Base-by-base conservation (phyloP, 345 rosid species). In the Punica granatum region DNA sequence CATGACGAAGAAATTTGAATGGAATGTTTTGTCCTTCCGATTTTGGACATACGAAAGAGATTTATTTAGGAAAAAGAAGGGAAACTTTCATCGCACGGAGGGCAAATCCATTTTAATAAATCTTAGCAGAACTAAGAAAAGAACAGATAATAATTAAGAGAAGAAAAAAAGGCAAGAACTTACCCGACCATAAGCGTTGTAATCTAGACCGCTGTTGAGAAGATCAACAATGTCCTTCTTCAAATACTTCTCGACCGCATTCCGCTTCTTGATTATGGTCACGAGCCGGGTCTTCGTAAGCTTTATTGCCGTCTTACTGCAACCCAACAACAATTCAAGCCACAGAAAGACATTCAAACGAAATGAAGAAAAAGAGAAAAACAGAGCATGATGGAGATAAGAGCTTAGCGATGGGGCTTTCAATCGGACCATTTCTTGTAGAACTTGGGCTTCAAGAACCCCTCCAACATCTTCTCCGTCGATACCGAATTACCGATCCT, bases 151-250 rank as follows among this genome's bases (percentile, higher is more conserved):
- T 32, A 73, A 60, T 26, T 49, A 30, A 66, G 73, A 66, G 67
- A 42, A 46, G 28, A 23, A 37, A 21, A 32, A 63, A 70, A 68
- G 26, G 36, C 56, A 14, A 44, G 9, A 16, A 31, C 13, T 58
- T 66, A 95, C 99, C 96, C 96, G 87, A 73, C 86, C 83, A 67
- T 82, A 88, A 7, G 99, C 99, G 75, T 85, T 86, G 72, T 78
- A 70, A 73, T 88, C 88, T 69, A 80, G 82, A 65, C 69, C 83
- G 39, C 64, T 82, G 68, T 63, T 77, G 70, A 95, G 88, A 69
- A 95, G 99, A 60, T 89, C 96, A 25, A 82, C 93, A 53, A 92
- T 72, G 80, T 92, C 99, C n/a, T 81, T 88, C 82, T 77, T 89
- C 80, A 88, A 64, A 71, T 71, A 88, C 75, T 81, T 86, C 65